Percentiles rank a stretch among this genome's conserved stretches.
These are phyloP conservation scores for Populus trichocarpa DNA, from an alignment of 441 rosid genomes.

Conservation along the genomic window DNA sequence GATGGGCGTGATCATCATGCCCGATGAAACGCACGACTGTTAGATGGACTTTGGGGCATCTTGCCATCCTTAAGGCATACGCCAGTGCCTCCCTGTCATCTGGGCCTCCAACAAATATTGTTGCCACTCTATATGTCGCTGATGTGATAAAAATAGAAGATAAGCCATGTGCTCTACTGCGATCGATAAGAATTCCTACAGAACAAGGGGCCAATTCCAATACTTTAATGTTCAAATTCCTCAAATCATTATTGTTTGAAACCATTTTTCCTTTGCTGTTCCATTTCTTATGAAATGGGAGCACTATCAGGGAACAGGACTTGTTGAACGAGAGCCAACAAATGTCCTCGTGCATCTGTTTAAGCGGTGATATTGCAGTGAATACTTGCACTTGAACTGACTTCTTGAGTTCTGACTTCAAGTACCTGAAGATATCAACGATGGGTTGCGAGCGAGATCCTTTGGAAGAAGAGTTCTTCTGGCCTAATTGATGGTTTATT, in stretches of 20 bases:
- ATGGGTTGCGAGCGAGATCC: not conserved
- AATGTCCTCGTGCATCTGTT: not conserved
- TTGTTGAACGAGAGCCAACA: not conserved
- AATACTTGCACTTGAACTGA: not conserved
- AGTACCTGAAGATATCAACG: constrained; percentile 4
- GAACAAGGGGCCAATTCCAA: not conserved
- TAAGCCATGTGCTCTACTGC: not conserved
- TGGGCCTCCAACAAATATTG: not conserved
- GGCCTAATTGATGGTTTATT: constrained; percentile 8
- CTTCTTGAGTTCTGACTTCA: not conserved
- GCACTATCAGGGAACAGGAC: not conserved
- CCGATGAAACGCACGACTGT: not conserved
- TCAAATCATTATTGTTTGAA: not conserved
- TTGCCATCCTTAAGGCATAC: not conserved
- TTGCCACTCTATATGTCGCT: not conserved
- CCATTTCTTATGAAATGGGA: not conserved
- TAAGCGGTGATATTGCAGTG: not conserved
- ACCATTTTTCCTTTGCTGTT: not conserved
- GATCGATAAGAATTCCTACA: not conserved
- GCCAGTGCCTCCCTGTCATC: not conserved
- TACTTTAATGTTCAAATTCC: not conserved
- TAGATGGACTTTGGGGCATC: not conserved
- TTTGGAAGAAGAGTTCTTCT: not conserved
- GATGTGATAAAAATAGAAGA: not conserved
- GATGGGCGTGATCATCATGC: not conserved